These are phyloP conservation scores for Symbiotaphrina buchneri DNA, from an alignment of 495 filamentous ascomycete species.

Conservation along the genomic window DNA sequence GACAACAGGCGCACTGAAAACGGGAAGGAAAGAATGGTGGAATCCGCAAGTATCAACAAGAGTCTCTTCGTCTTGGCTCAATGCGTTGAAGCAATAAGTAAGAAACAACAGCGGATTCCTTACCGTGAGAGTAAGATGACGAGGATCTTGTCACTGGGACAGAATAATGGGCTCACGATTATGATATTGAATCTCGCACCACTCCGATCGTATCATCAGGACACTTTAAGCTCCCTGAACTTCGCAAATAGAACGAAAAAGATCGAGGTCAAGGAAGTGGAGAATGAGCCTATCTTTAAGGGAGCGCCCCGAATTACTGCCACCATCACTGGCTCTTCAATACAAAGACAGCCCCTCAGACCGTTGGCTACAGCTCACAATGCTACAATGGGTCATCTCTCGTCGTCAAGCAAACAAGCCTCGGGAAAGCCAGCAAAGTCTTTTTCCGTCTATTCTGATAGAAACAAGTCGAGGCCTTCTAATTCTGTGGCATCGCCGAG, in stretches of 20 bases:
- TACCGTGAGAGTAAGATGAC: conserved; percentile 98
- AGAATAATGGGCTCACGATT: conserved; percentile 86
- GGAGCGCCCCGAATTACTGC: conserved; percentile 27
- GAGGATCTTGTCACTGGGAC: conserved; percentile 71
- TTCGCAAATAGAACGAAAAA: conserved; percentile 92
- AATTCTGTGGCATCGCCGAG: conserved; percentile 6
- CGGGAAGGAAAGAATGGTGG: conserved; percentile 75
- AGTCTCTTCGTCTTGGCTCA: conserved; percentile 85
- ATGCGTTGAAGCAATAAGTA: conserved; percentile 85
- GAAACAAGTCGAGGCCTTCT: conserved; percentile 19
- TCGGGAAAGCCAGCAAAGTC: conserved; percentile 57
- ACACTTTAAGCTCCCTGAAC: conserved; percentile 81
- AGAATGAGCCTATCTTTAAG: conserved; percentile 77
- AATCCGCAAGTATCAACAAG: conserved; percentile 98
- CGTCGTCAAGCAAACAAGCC: conserved; percentile 30
- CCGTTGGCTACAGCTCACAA: conserved; percentile 38
- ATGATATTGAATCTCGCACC: conserved; percentile 95
- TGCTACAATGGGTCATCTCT: conserved; percentile 33
- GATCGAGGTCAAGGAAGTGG: conserved; percentile 84
- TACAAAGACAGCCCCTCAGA: conserved; percentile 53
- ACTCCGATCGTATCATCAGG: conserved; percentile 68
- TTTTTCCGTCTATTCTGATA: conserved; percentile 68
- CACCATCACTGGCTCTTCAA: conserved; percentile 20
- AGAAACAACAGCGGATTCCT: conserved; percentile 61
- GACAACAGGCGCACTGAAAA: conserved; percentile 92